Percentiles rank a stretch among this genome's conserved stretches.
Conservation (phyloP, 2,329 filamentous ascomycete species). For the Arthrobotrys pseudoclavata region DNA sequence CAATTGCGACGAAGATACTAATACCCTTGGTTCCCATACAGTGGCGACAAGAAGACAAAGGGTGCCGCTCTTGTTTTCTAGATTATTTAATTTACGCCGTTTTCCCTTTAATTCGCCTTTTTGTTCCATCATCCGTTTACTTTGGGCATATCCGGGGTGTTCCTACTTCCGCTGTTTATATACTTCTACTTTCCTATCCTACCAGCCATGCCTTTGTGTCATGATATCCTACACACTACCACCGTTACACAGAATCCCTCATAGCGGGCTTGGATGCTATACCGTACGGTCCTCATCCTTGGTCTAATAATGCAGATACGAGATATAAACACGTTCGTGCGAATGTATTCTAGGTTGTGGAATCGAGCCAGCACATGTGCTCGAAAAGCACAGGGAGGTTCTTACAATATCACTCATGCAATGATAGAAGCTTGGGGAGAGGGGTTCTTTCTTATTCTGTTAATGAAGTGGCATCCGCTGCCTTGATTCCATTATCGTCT, state of each 20-base stretch:
- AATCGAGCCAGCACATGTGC: slow-evolving; percentile 7
- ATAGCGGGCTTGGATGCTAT: slow-evolving; percentile 25
- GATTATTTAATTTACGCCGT: slow-evolving; percentile 70
- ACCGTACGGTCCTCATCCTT: slow-evolving; percentile 2
- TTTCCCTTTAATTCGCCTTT: slow-evolving; percentile 34
- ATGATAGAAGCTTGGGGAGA: not conserved
- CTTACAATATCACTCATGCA: not conserved
- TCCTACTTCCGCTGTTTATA: slow-evolving; percentile 59
- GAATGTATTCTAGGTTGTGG: slow-evolving; percentile 20
- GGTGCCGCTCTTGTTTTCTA: slow-evolving; percentile 99
- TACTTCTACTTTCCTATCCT: slow-evolving; percentile 47
- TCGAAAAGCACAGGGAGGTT: not conserved
- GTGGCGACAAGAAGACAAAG: slow-evolving; percentile 99
- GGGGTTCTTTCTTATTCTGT: not conserved
- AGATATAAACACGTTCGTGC: slow-evolving; percentile 36
- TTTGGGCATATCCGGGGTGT: slow-evolving; percentile 59
- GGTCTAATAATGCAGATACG: slow-evolving; percentile 56
- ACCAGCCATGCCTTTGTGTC: slow-evolving; percentile 49
- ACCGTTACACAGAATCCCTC: slow-evolving; percentile 21
- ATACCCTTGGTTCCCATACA: slow-evolving; percentile 67
- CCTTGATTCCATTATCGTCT: slow-evolving; percentile 8
- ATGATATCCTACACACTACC: slow-evolving; percentile 50
- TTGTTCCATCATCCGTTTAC: slow-evolving; percentile 37
- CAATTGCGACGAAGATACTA: slow-evolving; percentile 16
- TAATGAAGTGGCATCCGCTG: slow-evolving; percentile 8